Evolutionary conservation across 257 asterid genomes (phyloP).

Genomic region (Gentiana straminea): DNA sequence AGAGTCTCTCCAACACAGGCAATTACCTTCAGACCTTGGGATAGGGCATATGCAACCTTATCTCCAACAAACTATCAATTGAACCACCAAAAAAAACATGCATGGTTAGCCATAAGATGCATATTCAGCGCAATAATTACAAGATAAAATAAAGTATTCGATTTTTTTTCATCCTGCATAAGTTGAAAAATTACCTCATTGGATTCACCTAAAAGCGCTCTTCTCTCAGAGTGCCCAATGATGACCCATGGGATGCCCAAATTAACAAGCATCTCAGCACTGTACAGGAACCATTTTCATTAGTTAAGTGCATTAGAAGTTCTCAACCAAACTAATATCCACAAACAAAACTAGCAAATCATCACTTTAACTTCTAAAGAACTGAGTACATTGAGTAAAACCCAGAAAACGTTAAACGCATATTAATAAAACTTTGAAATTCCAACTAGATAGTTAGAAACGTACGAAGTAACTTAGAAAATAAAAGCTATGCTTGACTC

Average conservation of each 20-base stretch:
- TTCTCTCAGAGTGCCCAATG: constrained; percentile 97
- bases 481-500: not conserved
- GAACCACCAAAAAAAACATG: not conserved
- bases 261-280: constrained; percentile 95
- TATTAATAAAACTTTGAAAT: no score
- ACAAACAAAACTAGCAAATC: not conserved
- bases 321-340: not conserved
- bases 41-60: constrained; percentile 90
- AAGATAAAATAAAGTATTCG: not conserved
- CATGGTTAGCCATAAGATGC: not conserved
- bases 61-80: constrained; percentile 77
- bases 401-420: no score
- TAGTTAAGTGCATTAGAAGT: not conserved
- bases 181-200: constrained; percentile 50
- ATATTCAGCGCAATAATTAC: not conserved
- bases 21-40: constrained; percentile 90
- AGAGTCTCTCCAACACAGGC: constrained; percentile 99
- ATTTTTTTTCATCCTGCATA: not conserved
- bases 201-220: constrained; percentile 64
- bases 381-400: not conserved
- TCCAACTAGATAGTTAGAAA: no score
- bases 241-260: constrained; percentile 86
- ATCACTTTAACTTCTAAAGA: not conserved
- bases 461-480: no score
- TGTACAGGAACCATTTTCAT: constrained; percentile 21